Percentiles rank a stretch among this genome's conserved stretches.
Evolutionary conservation across 805 yeast genomes (phyloP).

Genomic region (Suhomyces emberorum): DNA sequence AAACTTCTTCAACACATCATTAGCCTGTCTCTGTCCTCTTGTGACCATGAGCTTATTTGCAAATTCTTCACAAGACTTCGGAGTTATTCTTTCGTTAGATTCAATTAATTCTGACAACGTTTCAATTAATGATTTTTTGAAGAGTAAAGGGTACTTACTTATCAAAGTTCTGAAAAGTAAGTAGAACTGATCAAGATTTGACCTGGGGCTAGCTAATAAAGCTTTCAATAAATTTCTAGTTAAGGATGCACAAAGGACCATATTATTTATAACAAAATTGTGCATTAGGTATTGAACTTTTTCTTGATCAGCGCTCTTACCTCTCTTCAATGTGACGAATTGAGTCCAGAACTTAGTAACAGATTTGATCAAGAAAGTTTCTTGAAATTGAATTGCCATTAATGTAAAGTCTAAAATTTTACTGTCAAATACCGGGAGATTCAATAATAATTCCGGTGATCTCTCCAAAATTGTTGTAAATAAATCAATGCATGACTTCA

Average conservation of each 20-base stretch:
- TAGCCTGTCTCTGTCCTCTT: constrained; percentile 62
- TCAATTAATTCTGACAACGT: constrained; percentile 2
- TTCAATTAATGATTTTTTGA: constrained; percentile 31
- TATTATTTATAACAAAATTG: constrained; percentile 1
- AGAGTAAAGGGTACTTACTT: constrained; percentile 46
- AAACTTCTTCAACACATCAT: constrained; percentile 55
- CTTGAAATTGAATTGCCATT: constrained; percentile 43
- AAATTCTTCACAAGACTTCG: constrained; percentile 23
- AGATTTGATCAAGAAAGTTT: constrained; percentile 53
- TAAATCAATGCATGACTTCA: constrained; percentile 50
- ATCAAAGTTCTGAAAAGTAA: constrained; percentile 47
- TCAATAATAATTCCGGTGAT: constrained; percentile 47
- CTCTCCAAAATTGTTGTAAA: constrained; percentile 48
- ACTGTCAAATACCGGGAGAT: constrained; percentile 21
- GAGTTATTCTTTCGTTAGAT: constrained; percentile 1
- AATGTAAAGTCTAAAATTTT: constrained; percentile 29
- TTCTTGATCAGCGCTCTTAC: constrained; percentile 41
- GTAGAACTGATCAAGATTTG: constrained; percentile 57
- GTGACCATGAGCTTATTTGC: constrained; percentile 57
- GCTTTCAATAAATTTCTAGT: constrained; percentile 25
- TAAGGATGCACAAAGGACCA: constrained; percentile 21
- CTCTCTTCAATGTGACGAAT: constrained; percentile 45
- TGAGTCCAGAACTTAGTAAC: constrained; percentile 54
- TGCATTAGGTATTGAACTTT: constrained; percentile 20
- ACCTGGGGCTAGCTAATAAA: constrained; percentile 48